Evolutionary conservation across 805 yeast species (phyloP).

Genomic region (Blastobotrys americana): DNA sequence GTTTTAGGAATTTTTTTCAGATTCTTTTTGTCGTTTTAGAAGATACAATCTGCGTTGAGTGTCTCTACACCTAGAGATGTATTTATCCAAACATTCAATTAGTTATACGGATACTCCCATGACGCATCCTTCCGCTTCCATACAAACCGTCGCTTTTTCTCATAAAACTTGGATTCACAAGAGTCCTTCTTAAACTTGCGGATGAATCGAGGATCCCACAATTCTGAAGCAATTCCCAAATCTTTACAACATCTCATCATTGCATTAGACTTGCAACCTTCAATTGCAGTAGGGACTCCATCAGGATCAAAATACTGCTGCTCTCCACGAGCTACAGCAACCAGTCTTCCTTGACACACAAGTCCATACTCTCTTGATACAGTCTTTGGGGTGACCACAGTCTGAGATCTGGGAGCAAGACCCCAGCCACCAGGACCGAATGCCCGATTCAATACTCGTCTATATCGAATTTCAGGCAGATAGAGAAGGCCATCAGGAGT

Average conservation of each 20-base stretch:
- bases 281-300: conserved; percentile 91
- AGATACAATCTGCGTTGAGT: no score
- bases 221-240: conserved; percentile 90
- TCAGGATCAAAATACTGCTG: conserved; percentile 83
- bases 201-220: conserved; percentile 95
- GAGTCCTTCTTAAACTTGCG: conserved; percentile 52
- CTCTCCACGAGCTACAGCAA: conserved; percentile 91
- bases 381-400: conserved; percentile 62
- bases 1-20: no score
- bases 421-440: conserved; percentile 99
- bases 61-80: no score
- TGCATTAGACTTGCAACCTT: conserved; percentile 95
- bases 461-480: conserved; percentile 90
- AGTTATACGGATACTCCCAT: conserved; percentile 76
- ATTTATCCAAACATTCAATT: neutral
- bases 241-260: conserved; percentile 98
- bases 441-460: conserved; percentile 79
- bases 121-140: conserved; percentile 84
- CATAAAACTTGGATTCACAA: conserved; percentile 66
- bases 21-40: no score
- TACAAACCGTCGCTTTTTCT: conserved; percentile 64
- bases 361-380: conserved; percentile 89
- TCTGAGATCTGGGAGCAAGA: conserved; percentile 83
- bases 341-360: conserved; percentile 79
- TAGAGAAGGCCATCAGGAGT: conserved; percentile 92